Evolutionary conservation across 371 early-diverging fungal species (phyloP), one percentile per base, ranked within the genome.

Genomic region (Haplosporangium sp.): DNA sequence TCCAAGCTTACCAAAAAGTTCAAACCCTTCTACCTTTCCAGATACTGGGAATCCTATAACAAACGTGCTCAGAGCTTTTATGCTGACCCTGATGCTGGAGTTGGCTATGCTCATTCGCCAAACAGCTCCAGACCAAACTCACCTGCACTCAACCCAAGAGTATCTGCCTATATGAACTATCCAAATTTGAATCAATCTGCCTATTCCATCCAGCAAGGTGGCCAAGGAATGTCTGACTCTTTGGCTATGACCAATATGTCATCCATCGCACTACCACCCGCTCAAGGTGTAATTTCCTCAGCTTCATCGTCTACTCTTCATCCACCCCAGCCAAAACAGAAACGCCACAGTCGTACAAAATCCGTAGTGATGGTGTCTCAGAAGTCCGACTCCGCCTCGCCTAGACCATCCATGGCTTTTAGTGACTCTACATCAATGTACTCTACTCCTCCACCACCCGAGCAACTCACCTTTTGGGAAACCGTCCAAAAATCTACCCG

Each of bases 181-280:
- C 8, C 90, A 94, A 61, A 85, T 96, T 15, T 93, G 94, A 77
- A 95, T 93, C 37, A 95, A 94, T 50, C 97, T 95, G 82, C 98
- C 93, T 76, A 97, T 96, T 20, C 90, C 93, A 19, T 92, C 91
- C 27, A 94, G 93, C 72, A 95, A 20, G n/a, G 67, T 52, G 42
- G 58, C 60, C 17, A 47, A 66, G n/a, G 52, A 1, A 6, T 61
- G 15, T 17, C 63, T 7, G 79, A 79, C 11, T 61, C 68, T 1
- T 27, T 79, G 44, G 72, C 72, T 11, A 65, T 81, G 66, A 53
- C 69, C 10, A 66, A 72, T 27, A 60, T 50, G 15, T 57, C 70
- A 3, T 63, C 59, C 0, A 8, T 45, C 20, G 20, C 57, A 45
- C n/a, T 61, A 4, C 50, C 52, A 38, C 48, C 59, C 3, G 13